Evolutionary conservation across 2,329 filamentous ascomycete species (phyloP).

Genomic region (Cladophialophora chaetospira): DNA sequence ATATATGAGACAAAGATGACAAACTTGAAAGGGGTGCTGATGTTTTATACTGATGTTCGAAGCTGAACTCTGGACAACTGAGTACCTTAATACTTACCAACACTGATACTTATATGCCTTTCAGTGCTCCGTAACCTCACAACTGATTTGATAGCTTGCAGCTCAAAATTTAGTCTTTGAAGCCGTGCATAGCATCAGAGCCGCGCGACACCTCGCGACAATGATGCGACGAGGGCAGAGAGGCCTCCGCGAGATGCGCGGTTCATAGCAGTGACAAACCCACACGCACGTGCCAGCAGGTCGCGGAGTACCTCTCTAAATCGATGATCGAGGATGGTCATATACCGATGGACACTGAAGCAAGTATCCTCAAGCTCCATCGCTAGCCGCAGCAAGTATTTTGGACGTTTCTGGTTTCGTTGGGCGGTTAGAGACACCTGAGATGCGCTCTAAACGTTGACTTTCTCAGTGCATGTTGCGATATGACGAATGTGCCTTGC

Average conservation of each 20-base stretch:
- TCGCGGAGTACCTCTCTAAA: too few species aligned
- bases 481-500: neutral
- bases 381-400: neutral
- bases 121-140: neutral
- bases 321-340: neutral
- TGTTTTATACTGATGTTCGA: neutral
- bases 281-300: neutral
- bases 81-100: neutral
- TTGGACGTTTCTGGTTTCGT: too few species aligned
- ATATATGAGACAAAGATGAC: neutral
- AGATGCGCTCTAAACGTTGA: too few species aligned
- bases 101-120: neutral
- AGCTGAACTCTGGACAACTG: too few species aligned
- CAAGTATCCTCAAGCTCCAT: neutral
- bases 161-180: too few species aligned
- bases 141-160: too few species aligned
- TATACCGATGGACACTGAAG: neutral
- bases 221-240: neutral
- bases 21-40: neutral
- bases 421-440: neutral
- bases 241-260: neutral
- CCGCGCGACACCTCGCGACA: slow-evolving; percentile 1
- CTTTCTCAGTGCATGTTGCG: too few species aligned
- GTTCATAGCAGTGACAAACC: neutral
- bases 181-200: neutral